Base-by-base conservation (phyloP, 1,284 basidiomycete genomes). In the Leccinum olivaceoglutinosum region DNA sequence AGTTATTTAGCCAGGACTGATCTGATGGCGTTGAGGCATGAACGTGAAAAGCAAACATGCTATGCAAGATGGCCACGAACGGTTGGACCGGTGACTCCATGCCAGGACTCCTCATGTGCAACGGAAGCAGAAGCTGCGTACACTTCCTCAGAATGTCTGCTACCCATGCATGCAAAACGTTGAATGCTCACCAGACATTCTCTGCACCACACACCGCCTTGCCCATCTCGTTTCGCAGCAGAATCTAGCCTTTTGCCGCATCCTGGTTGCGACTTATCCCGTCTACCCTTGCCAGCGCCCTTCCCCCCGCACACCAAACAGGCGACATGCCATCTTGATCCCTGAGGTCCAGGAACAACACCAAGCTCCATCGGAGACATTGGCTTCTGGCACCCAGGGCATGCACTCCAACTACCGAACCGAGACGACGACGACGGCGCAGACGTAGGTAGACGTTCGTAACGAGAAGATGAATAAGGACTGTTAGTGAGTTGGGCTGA, bases 171-270 rank as follows among this genome's bases (percentile, higher is more conserved):
- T 60, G 53, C 11, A 39, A 64, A 62, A 44, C 60, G 54, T 60
- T 29, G 39, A 63, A 60, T 44, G 76, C 83, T 76, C 71, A 93
- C 92, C 71, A 87, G 78, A 73, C 91, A 93, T 74, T 91, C 90
- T 67, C 90, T 80, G 74, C 91, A 93, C 88, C 90, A 93, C 34
- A 92, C 84, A 8, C 83, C 81, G 2, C 89, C 88, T 54, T 87
- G 83, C 14, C 75, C 77, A 70, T 88, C 88, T 29, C 78, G 81
- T 75, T 90, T 93, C n/a, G 91, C 91, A 18, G 86, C 90, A 68
- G 88, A 90, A 71, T 93, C 91, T 25, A 93, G 74, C 68, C 83
- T 85, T 78, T 93, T 93, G 12, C 89, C 88, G 70, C 91, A 93
- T 8, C 91, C 90, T 11, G 89, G 85, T 64, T 83, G 82, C 46